Percentiles rank a stretch among this genome's conserved stretches.
phyloP scores from a whole-genome alignment of 805 yeast genomes.

The Nadsonia fulvescens region DNA sequence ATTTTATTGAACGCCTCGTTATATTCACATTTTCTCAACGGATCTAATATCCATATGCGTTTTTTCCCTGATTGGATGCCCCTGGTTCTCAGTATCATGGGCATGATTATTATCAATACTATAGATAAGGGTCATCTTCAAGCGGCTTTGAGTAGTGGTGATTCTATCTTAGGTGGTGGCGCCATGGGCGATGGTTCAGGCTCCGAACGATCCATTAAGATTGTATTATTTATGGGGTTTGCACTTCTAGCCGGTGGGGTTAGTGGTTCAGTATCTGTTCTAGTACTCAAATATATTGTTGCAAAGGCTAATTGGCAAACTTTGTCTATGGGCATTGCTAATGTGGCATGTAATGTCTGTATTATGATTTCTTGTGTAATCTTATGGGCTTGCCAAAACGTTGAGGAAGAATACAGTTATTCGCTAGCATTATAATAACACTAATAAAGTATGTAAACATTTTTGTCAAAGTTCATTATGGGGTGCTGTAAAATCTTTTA shows the following conservation, averaged over 20 bases:
- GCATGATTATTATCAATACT: constrained; percentile 65
- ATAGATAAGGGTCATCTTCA: constrained; percentile 46
- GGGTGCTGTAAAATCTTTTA: no score
- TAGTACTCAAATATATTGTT: constrained; percentile 67
- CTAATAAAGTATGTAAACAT: no score
- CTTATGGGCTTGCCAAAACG: constrained; percentile 87
- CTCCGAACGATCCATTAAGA: constrained; percentile 86
- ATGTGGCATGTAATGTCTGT: constrained; percentile 60
- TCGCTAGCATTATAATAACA: constrained; percentile 60
- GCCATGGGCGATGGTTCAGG: constrained; percentile 17
- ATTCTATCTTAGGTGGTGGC: constrained; percentile 23
- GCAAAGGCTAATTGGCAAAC: constrained; percentile 74
- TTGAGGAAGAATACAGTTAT: constrained; percentile 91
- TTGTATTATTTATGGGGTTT: constrained; percentile 80
- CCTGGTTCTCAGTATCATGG: constrained; percentile 67
- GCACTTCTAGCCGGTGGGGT: constrained; percentile 85
- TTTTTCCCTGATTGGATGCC: constrained; percentile 89
- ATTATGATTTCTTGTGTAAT: constrained; percentile 79
- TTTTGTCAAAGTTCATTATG: no score
- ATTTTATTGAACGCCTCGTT: constrained; percentile 75
- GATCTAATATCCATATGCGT: constrained; percentile 69
- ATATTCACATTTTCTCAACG: constrained; percentile 70
- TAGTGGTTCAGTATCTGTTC: constrained; percentile 78
- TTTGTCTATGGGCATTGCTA: constrained; percentile 82
- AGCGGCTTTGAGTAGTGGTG: constrained; percentile 14